phyloP scores from a whole-genome alignment of 1,139 yeast genomes.

The Geotrichum siamense region DNA sequence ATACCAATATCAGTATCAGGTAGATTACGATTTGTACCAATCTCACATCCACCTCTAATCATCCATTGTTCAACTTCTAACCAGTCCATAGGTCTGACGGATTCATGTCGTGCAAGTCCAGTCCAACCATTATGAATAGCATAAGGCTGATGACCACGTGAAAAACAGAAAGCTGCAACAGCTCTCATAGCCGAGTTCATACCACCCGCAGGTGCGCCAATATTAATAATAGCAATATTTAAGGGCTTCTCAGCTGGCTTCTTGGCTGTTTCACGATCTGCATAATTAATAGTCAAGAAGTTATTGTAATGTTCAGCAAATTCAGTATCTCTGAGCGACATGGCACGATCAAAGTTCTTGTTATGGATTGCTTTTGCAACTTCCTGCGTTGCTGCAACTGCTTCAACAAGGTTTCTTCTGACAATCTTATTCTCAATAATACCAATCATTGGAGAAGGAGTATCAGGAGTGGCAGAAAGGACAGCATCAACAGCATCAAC shows the following conservation, averaged over 20 bases:
- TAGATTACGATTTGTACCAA: constrained; percentile 85
- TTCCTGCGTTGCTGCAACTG: constrained; percentile 74
- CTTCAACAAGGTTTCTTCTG: constrained; percentile 77
- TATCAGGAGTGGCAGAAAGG: constrained; percentile 75
- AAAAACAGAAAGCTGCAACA: constrained; percentile 82
- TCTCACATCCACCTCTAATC: constrained; percentile 85
- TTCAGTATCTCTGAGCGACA: constrained; percentile 78
- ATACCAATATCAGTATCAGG: constrained; percentile 80
- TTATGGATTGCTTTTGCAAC: constrained; percentile 79
- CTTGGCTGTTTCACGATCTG: constrained; percentile 53
- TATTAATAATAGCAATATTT: constrained; percentile 73
- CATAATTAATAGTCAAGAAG: constrained; percentile 60
- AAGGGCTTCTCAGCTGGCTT: constrained; percentile 41
- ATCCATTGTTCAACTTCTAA: constrained; percentile 86
- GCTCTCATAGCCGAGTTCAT: constrained; percentile 91
- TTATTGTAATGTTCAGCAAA: constrained; percentile 73
- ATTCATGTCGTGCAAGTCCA: constrained; percentile 80
- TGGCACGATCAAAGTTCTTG: constrained; percentile 79
- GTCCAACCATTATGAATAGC: constrained; percentile 89
- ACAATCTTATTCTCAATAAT: constrained; percentile 79
- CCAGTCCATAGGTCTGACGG: constrained; percentile 72
- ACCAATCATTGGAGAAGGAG: constrained; percentile 95
- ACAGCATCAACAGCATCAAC: constrained; percentile 96
- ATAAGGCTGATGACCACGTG: constrained; percentile 80
- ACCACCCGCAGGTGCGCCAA: constrained; percentile 97